Evolutionary conservation across 2,329 filamentous ascomycete species (phyloP).

Genomic region (Colletotrichum agaves): DNA sequence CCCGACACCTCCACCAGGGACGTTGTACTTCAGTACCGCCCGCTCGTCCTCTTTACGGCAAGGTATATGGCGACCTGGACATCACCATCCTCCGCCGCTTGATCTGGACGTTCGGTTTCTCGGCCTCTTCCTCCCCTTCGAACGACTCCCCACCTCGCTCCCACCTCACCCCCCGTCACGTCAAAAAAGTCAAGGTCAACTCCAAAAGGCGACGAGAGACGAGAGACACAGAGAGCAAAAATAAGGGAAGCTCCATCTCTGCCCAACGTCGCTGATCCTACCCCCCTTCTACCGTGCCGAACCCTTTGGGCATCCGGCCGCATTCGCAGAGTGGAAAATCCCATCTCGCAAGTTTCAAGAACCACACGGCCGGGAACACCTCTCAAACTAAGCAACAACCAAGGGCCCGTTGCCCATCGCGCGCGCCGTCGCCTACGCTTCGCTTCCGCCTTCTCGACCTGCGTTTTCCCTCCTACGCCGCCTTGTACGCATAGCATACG

Average conservation of each 20-base stretch:
- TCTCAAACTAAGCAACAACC: constrained; percentile 30
- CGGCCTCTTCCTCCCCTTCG: constrained; percentile 15
- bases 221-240: not conserved
- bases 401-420: constrained; percentile 2
- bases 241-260: constrained; percentile 42
- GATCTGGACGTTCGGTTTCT: constrained; percentile 26
- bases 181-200: constrained; percentile 20
- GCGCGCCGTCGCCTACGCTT: constrained; percentile 22
- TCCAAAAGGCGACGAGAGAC: constrained; percentile 10
- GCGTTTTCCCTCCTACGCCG: not conserved
- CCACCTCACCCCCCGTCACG: constrained; percentile 39
- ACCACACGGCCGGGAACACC: constrained; percentile 36
- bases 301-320: constrained; percentile 37
- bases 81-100: constrained; percentile 30
- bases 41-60: constrained; percentile 15
- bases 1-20: constrained; percentile 12
- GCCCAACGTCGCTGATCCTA: constrained; percentile 52
- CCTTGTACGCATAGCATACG: constrained; percentile 10
- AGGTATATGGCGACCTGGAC: constrained; percentile 25
- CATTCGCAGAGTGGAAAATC: constrained; percentile 30
- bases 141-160: constrained; percentile 41
- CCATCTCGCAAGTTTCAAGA: constrained; percentile 37
- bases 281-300: constrained; percentile 35
- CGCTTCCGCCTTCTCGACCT: constrained; percentile 3
- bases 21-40: constrained; percentile 4